Evolutionary conservation across 2,329 filamentous ascomycete genomes (phyloP), one percentile per base, ranked within the genome.

Genomic region (Grosmannia penicillata): DNA sequence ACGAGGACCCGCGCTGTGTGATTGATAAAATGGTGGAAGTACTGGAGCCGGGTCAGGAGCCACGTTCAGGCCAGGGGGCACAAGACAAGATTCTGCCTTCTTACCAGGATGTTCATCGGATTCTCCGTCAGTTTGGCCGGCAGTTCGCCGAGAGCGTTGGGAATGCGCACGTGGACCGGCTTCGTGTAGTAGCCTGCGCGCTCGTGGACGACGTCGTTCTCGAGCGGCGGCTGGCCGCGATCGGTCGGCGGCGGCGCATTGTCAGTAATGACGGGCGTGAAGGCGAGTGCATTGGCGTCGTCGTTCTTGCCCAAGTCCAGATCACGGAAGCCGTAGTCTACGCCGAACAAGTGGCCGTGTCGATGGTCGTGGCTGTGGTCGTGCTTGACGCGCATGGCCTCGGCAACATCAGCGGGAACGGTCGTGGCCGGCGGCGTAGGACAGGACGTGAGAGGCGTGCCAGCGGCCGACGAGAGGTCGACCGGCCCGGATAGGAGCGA

Each of bases 91-190:
- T 15, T 28, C 15, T 19, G 13, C 14, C 5, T n/a, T n/a, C 27
- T 7, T 46, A 63, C 61, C 47, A 91, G 66, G 44, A 91, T 56
- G 50, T 91, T 89, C 72, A 89, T 89, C 1, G 75, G 79, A 48
- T 84, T 87, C 27, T 79, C 71, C 31, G 70, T 57, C 23, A 86
- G 60, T 55, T 63, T 66, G 10, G 49, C 44, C 6, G 66, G 66
- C 30, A 72, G 53, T 4, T 64, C 63, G 37, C 66, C 62, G 9
- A 70, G 53, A n/a, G 55, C 59, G 36, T 56, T 57, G 18, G 66
- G 62, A 34, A 70, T 68, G 26, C 56, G 57, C 45, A 87, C 76
- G 1, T 70, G 61, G 0, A 86, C 77, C 0, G 78, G 76, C 26
- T 71, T 70, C 11, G 68, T 66, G 56, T 87, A 87, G 50, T 87